Percentiles rank a stretch among this genome's conserved stretches.
These are phyloP conservation scores for Rhynchospora tenuis DNA, from an alignment of 176 grass and related monocot genomes.

Conservation along the genomic window DNA sequence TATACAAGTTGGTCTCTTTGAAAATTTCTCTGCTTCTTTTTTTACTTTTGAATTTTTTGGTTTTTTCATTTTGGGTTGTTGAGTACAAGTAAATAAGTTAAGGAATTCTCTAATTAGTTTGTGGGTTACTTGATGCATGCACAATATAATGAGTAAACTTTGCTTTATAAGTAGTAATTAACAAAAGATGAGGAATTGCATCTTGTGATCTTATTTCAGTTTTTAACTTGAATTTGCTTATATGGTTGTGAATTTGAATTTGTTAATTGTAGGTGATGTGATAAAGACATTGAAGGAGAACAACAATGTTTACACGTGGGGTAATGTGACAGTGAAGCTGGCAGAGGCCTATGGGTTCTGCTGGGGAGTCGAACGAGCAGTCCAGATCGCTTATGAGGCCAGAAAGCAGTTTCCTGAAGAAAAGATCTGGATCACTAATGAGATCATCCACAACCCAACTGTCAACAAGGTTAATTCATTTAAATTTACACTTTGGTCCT, in stretches of 20 bases:
- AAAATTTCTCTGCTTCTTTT: background rate
- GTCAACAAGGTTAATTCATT: slow-evolving; percentile 72
- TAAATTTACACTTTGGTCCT: background rate
- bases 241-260: background rate
- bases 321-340: slow-evolving; percentile 68
- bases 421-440: slow-evolving; percentile 91
- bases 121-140: background rate
- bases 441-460: slow-evolving; percentile 97
- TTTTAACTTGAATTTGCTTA: background rate
- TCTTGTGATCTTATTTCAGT: background rate
- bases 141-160: background rate
- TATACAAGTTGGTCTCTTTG: slow-evolving; percentile 67
- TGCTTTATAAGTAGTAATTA: too few relatives aligned
- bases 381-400: slow-evolving; percentile 98
- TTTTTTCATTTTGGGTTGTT: background rate
- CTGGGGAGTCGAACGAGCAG: slow-evolving; percentile 95
- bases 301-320: slow-evolving; percentile 70
- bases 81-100: background rate
- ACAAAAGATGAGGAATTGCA: background rate
- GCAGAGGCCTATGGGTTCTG: slow-evolving; percentile 98
- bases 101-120: background rate
- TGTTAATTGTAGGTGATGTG: slow-evolving; percentile 49
- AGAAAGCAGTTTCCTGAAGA: slow-evolving; percentile 99
- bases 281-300: slow-evolving; percentile 92
- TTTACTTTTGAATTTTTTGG: background rate